phyloP scores from a whole-genome alignment of 2,329 filamentous ascomycete genomes.

The Exophiala lecanii-corni region DNA sequence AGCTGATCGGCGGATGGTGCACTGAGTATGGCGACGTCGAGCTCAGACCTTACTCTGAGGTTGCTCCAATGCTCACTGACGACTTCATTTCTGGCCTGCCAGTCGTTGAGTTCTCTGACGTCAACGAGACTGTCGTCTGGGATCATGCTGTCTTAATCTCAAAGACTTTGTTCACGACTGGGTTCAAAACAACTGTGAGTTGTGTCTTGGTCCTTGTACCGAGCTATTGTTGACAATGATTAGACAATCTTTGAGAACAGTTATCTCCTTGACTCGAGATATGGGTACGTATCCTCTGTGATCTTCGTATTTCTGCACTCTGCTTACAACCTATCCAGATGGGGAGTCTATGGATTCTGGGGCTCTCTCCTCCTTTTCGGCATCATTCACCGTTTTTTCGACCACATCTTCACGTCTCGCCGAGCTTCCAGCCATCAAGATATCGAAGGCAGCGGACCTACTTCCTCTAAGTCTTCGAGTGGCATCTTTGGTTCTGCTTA shows the following conservation, averaged over 20 bases:
- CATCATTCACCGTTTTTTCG: conserved; percentile 29
- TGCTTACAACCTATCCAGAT: conserved; percentile 19
- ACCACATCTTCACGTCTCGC: conserved; percentile 22
- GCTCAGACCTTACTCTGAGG: conserved; percentile 21
- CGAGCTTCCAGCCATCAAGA: conserved; percentile 6
- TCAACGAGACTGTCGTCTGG: conserved; percentile 21
- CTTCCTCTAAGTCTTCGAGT: neutral
- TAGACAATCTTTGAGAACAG: neutral
- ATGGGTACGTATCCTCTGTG: conserved; percentile 30
- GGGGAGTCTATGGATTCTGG: conserved; percentile 39
- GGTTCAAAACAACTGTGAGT: conserved; percentile 33
- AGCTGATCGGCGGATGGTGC: conserved; percentile 6
- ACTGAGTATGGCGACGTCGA: conserved; percentile 29
- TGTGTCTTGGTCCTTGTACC: neutral
- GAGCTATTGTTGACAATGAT: neutral
- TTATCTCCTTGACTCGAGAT: conserved; percentile 20
- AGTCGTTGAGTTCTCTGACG: conserved; percentile 31
- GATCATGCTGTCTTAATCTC: conserved; percentile 32
- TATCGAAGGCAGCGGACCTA: conserved; percentile 8
- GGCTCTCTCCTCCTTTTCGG: conserved; percentile 33
- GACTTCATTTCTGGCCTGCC: conserved; percentile 31
- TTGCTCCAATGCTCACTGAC: conserved; percentile 29
- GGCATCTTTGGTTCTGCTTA: conserved; percentile 11
- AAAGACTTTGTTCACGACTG: conserved; percentile 27
- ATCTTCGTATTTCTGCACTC: neutral